These are phyloP conservation scores for Lupinus albus DNA, from an alignment of 306 rosid genomes.

Conservation along the genomic window DNA sequence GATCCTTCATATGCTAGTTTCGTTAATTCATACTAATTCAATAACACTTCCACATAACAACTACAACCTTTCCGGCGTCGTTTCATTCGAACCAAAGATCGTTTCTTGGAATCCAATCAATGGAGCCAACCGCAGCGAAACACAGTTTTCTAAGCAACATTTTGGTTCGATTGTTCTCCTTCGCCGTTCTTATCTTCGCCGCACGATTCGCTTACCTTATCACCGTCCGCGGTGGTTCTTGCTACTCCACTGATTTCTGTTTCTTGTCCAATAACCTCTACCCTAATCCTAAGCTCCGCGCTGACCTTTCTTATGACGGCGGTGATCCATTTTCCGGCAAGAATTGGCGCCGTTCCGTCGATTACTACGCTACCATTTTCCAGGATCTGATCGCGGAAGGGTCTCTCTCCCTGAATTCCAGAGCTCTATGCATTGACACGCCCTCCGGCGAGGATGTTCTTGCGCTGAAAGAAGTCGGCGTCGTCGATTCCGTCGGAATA, in stretches of 20 bases:
- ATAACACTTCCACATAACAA: no score
- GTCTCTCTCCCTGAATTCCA: slow-evolving; percentile 42
- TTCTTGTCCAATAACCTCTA: slow-evolving; percentile 46
- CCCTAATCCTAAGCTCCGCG: not conserved
- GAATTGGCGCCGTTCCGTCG: slow-evolving; percentile 51
- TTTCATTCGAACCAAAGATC: no score
- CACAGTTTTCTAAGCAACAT: slow-evolving; percentile 35
- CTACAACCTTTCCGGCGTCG: no score
- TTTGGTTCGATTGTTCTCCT: slow-evolving; percentile 49
- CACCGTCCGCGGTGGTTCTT: slow-evolving; percentile 50
- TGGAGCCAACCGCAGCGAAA: slow-evolving; percentile 46
- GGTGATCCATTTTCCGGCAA: slow-evolving; percentile 32
- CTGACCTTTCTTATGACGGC: not conserved
- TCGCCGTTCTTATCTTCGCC: slow-evolving; percentile 48
- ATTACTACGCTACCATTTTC: slow-evolving; percentile 51
- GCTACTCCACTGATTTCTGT: slow-evolving; percentile 48
- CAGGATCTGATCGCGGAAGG: slow-evolving; percentile 55
- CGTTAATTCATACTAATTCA: no score
- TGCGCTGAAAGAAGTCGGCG: slow-evolving; percentile 49
- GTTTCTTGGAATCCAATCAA: slow-evolving; percentile 27
- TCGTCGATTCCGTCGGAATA: slow-evolving; percentile 51
- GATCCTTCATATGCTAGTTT: no score
- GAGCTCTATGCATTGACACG: slow-evolving; percentile 52
- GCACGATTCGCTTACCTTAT: slow-evolving; percentile 52
- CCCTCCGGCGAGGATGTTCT: slow-evolving; percentile 50